Conservation (phyloP, 2,329 filamentous ascomycete genomes). For the Aspergillus costaricaensis region DNA sequence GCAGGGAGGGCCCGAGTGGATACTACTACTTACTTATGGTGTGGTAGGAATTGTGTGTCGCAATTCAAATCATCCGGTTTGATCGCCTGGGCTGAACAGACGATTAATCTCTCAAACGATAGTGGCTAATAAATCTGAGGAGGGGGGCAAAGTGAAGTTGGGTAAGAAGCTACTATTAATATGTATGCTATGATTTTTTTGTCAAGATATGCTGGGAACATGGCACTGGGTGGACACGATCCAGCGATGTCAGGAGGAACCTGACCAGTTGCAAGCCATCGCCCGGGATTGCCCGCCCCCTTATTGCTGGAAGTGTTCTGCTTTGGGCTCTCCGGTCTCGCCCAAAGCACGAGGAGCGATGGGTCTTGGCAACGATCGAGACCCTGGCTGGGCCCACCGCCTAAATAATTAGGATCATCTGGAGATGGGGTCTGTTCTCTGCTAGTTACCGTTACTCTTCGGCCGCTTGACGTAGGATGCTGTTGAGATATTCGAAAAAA, state of each 20-base stretch:
- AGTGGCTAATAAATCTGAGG: neutral
- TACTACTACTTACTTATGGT: no score
- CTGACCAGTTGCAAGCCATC: slow-evolving; percentile 3
- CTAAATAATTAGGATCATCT: slow-evolving; percentile 14
- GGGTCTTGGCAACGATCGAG: slow-evolving; percentile 23
- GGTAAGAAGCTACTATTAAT: neutral
- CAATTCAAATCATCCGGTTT: slow-evolving; percentile 1
- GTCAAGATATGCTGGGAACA: no score
- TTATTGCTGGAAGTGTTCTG: neutral
- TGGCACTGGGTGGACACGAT: neutral
- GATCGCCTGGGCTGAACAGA: neutral
- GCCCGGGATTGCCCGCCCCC: slow-evolving; percentile 2
- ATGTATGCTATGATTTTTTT: neutral
- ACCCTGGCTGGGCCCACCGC: slow-evolving; percentile 19
- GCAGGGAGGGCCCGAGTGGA: neutral
- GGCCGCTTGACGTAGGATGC: neutral
- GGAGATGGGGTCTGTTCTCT: neutral
- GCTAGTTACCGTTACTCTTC: neutral
- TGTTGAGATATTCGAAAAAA: no score
- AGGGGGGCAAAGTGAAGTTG: neutral
- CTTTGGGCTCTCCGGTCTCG: slow-evolving; percentile 1
- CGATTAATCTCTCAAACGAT: slow-evolving; percentile 3
- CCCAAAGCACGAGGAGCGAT: slow-evolving; percentile 5
- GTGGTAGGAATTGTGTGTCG: neutral
- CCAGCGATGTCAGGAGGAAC: neutral